Base-by-base conservation (phyloP, 768 basidiomycete species). In the Naganishia friedmannii region DNA sequence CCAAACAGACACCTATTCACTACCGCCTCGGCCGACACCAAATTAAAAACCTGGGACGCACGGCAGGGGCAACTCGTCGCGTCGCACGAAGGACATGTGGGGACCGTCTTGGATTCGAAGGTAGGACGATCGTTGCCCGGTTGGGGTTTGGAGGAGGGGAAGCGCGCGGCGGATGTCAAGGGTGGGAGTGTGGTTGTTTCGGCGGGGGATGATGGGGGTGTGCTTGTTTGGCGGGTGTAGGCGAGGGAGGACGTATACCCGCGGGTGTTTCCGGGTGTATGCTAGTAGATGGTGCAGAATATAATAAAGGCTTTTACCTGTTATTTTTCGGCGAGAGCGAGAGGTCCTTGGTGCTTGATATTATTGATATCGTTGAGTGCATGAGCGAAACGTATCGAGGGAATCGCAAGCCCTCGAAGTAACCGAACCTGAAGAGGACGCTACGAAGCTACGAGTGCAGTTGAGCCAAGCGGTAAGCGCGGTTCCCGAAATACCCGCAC, bases 11-110 rank as follows among this genome's bases (percentile, higher is more conserved):
- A 94, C 76, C 83, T 95, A 29, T 81, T 99, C 31, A 87, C 94
- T 21, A 90, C 93, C 13, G 90, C 86, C 0, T 95, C 92, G 10
- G 91, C 91, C 1, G 96, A 99, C 81, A 87, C 85, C 69, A 90
- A 88, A 0, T 83, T 97, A 66, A 88, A 86, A 70, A 94, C 93
- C 15, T 98, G 94, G 95, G 95, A 99, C 79, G 88, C 88, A 15
- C 88, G 93, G 54, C 90, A 89, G 1, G 94, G 95, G 0, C 82
- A 85, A 2, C 84, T 94, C 26, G 70, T 95, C 31, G 87, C 87
- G 34, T 88, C 88, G 60, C 91, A 97, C 78, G 87, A 85, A 28
- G 95, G 94, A 1, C 94, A 98, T 74, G 85, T 83, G 21, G 91
- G 86, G 0, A 85, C 90, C 0, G 85, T 98, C 6, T 86, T 95